These are phyloP conservation scores for Aspergillus texensis DNA, from an alignment of 2,329 filamentous ascomycete species.

Conservation along the genomic window DNA sequence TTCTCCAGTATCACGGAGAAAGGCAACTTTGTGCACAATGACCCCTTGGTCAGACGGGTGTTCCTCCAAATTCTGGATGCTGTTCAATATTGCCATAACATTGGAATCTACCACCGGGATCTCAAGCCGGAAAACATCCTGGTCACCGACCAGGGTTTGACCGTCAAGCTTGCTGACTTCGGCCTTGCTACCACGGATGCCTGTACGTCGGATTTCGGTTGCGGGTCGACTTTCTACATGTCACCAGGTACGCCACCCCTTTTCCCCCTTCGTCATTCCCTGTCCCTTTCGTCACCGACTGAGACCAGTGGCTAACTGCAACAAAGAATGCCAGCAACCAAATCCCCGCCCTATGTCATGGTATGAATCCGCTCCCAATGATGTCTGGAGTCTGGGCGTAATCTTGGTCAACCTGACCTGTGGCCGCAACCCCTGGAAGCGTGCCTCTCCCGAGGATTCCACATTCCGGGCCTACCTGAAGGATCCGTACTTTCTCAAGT, in stretches of 20 bases:
- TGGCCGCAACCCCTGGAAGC: conserved; percentile 98
- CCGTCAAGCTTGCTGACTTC: conserved; percentile 96
- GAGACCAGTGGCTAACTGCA: neutral
- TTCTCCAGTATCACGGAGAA: conserved; percentile 98
- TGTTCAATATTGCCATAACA: conserved; percentile 88
- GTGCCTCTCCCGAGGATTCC: conserved; percentile 88
- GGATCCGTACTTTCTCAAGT: conserved; percentile 84
- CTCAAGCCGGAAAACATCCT: conserved; percentile 98
- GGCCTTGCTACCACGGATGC: conserved; percentile 85
- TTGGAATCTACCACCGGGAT: conserved; percentile 95
- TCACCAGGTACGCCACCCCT: conserved; percentile 76
- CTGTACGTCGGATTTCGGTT: conserved; percentile 91
- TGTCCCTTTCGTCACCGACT: conserved; percentile 6
- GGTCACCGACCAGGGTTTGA: conserved; percentile 83
- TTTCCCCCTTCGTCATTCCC: neutral
- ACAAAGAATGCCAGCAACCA: conserved; percentile 83
- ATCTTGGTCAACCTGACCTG: conserved; percentile 97
- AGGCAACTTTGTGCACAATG: conserved; percentile 90
- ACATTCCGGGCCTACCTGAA: conserved; percentile 90
- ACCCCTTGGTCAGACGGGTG: conserved; percentile 79
- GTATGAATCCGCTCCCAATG: conserved; percentile 92
- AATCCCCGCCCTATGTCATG: conserved; percentile 69
- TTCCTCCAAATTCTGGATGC: conserved; percentile 97
- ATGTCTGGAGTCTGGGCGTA: conserved; percentile 97
- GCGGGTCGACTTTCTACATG: conserved; percentile 99